A percentile compares a stretch with the other conserved stretches of the same genome.
Evolutionary conservation across 306 rosid species (phyloP).

Genomic region (Ormosia emarginata): DNA sequence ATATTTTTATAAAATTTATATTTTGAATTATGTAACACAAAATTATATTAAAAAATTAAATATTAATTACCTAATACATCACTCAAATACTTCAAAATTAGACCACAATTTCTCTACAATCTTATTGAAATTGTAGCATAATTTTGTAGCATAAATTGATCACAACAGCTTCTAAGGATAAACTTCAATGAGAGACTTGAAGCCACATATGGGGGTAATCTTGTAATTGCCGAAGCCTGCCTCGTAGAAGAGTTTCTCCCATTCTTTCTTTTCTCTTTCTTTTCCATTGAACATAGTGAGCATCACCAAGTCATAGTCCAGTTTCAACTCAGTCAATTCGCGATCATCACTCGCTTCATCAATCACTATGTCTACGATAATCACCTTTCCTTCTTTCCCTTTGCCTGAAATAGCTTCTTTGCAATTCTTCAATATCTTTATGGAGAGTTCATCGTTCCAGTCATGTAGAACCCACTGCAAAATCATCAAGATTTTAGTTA

Average conservation of each 20-base stretch:
- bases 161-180: slow-evolving; percentile 30
- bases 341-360: slow-evolving; percentile 23
- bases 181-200: slow-evolving; percentile 56
- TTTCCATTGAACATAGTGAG: slow-evolving; percentile 32
- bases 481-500: too few relatives aligned
- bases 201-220: slow-evolving; percentile 32
- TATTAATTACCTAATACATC: too few relatives aligned
- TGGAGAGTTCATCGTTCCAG: slow-evolving; percentile 40
- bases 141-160: neutral
- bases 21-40: too few relatives aligned
- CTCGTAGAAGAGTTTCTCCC: slow-evolving; percentile 44
- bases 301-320: slow-evolving; percentile 49
- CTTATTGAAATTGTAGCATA: neutral
- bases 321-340: slow-evolving; percentile 31
- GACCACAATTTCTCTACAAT: too few relatives aligned
- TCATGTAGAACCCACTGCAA: slow-evolving; percentile 40
- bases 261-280: slow-evolving; percentile 43
- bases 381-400: slow-evolving; percentile 43
- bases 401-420: slow-evolving; percentile 39
- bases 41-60: too few relatives aligned
- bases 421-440: slow-evolving; percentile 50
- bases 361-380: slow-evolving; percentile 51
- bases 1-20: too few relatives aligned
- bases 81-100: too few relatives aligned
- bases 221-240: slow-evolving; percentile 54